phyloP scores from a whole-genome alignment of 148 eudicot species.

The Beta vulgaris region DNA sequence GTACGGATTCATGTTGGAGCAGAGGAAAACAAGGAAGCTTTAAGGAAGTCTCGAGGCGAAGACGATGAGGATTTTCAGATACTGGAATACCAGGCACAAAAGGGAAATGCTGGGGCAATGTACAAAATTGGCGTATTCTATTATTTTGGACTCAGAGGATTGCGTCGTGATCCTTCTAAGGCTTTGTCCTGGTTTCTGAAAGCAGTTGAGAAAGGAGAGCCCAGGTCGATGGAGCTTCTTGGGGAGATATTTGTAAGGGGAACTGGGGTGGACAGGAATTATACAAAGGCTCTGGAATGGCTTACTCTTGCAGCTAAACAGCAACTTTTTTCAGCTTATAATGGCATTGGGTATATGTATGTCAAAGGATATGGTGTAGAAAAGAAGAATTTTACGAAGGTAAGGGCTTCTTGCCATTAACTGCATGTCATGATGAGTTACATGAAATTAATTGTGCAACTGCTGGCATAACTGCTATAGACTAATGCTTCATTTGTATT shows the following conservation, averaged over 20 bases:
- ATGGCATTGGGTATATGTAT: constrained; percentile 91
- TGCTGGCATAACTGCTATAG: neutral
- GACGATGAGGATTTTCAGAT: constrained; percentile 98
- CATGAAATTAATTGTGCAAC: neutral
- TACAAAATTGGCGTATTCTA: constrained; percentile 83
- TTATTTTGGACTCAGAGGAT: constrained; percentile 87
- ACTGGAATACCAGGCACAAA: constrained; percentile 92
- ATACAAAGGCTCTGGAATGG: constrained; percentile 83
- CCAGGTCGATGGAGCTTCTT: constrained; percentile 89
- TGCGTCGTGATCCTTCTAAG: constrained; percentile 77
- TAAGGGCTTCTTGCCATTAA: constrained; percentile 30
- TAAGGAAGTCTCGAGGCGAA: constrained; percentile 91
- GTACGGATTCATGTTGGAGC: constrained; percentile 83
- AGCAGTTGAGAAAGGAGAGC: constrained; percentile 91
- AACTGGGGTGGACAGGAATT: constrained; percentile 81
- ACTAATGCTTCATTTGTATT: too few species aligned
- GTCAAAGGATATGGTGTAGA: constrained; percentile 97
- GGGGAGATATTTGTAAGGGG: constrained; percentile 94
- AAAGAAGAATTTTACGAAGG: constrained; percentile 77
- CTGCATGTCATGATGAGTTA: neutral
- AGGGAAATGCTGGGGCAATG: constrained; percentile 90
- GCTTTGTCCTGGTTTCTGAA: constrained; percentile 82
- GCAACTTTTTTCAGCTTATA: constrained; percentile 84
- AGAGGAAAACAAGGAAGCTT: constrained; percentile 89
- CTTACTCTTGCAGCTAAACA: constrained; percentile 81